These are phyloP conservation scores for Pythium scleroteichum DNA, from an alignment of 352 stramenopile genomes.

Conservation along the genomic window DNA sequence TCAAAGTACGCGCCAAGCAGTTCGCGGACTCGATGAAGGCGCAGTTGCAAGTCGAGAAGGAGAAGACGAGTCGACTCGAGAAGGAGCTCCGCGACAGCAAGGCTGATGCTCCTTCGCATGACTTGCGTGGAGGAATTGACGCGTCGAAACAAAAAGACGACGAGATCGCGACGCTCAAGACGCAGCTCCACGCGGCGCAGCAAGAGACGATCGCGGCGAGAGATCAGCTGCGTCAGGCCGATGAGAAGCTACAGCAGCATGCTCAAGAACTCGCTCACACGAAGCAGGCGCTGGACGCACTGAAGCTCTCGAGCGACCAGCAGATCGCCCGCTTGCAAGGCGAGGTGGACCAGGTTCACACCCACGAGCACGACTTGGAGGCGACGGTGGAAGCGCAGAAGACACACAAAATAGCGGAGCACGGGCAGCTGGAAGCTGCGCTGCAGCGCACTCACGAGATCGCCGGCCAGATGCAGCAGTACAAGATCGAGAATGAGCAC, in stretches of 20 bases:
- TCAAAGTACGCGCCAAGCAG: conserved; percentile 68
- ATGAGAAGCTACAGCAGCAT: conserved; percentile 34
- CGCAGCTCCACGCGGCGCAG: conserved; percentile 34
- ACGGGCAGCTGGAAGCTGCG: conserved; percentile 38
- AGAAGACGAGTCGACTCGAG: conserved; percentile 52
- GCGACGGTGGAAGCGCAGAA: conserved; percentile 25
- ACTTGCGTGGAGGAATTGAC: conserved; percentile 14
- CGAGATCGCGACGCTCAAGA: conserved; percentile 42
- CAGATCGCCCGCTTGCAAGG: conserved; percentile 39
- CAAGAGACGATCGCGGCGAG: neutral
- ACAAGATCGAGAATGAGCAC: conserved; percentile 76
- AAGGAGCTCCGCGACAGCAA: conserved; percentile 44
- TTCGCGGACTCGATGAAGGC: conserved; percentile 71
- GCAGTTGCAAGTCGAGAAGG: conserved; percentile 62
- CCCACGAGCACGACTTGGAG: conserved; percentile 39
- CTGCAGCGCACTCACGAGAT: conserved; percentile 39
- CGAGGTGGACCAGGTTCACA: conserved; percentile 40
- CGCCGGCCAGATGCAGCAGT: conserved; percentile 54
- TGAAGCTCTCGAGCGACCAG: conserved; percentile 41
- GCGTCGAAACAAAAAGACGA: conserved; percentile 29
- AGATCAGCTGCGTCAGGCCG: conserved; percentile 38
- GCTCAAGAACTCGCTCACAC: conserved; percentile 38
- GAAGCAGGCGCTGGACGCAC: conserved; percentile 35
- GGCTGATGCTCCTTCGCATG: conserved; percentile 19
- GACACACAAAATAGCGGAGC: conserved; percentile 28